Percentiles rank a stretch among this genome's conserved stretches.
phyloP scores from a whole-genome alignment of 2,329 filamentous ascomycete genomes.

The Metarhizium brunneum region DNA sequence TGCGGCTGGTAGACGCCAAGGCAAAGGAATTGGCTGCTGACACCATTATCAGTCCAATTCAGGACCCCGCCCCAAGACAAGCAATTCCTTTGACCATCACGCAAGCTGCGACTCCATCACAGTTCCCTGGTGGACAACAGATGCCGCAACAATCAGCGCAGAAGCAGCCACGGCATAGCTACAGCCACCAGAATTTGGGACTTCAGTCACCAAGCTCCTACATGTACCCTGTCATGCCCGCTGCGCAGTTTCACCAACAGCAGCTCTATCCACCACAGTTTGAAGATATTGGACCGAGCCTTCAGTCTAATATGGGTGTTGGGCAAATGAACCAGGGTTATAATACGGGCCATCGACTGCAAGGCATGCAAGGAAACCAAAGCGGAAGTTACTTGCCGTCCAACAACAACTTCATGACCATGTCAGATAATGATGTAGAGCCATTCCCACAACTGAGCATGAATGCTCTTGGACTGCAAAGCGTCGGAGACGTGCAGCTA shows the following conservation, averaged over 20 bases:
- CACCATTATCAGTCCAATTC: conserved; percentile 59
- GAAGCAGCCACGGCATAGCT: conserved; percentile 9
- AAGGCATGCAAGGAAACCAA: conserved; percentile 14
- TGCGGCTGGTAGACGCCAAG: conserved; percentile 45
- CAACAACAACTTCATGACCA: conserved; percentile 14
- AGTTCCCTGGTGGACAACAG: conserved; percentile 10
- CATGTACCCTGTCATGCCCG: conserved; percentile 17
- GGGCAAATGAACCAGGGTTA: conserved; percentile 17
- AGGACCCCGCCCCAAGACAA: conserved; percentile 39
- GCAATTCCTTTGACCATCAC: conserved; percentile 15
- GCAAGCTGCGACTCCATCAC: conserved; percentile 13
- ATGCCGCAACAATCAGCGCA: conserved; percentile 12
- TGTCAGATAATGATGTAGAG: conserved; percentile 18
- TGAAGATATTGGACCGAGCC: conserved; percentile 16
- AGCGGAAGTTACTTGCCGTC: conserved; percentile 15
- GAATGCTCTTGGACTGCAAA: conserved; percentile 24
- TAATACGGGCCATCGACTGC: conserved; percentile 13
- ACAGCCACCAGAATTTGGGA: conserved; percentile 2
- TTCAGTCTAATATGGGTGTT: conserved; percentile 17
- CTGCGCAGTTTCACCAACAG: conserved; percentile 15
- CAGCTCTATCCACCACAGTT: conserved; percentile 18
- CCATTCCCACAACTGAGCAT: conserved; percentile 18
- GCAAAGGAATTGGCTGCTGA: conserved; percentile 44
- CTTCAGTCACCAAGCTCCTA: conserved; percentile 13
- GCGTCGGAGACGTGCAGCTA: conserved; percentile 14